Conservation (phyloP, 495 filamentous ascomycete species). For the Zalerion maritima region DNA sequence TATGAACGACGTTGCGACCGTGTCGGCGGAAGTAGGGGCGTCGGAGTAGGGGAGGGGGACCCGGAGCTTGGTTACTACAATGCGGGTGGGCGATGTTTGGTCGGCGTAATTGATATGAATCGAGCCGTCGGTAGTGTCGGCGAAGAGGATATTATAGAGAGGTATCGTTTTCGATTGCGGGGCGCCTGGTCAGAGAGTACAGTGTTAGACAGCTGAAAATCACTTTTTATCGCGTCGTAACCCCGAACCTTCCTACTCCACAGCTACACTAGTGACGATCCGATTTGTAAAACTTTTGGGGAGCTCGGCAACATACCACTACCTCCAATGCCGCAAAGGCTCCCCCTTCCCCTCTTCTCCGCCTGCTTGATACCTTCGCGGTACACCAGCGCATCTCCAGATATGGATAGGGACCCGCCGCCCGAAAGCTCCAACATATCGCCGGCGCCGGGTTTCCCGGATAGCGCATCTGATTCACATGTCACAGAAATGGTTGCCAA, state of each 20-base stretch:
- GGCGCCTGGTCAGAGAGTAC: conserved; percentile 8
- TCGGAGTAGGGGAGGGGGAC: conserved; percentile 45
- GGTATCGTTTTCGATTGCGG: conserved; percentile 37
- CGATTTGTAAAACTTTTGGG: conserved; percentile 6
- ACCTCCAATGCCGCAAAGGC: conserved; percentile 15
- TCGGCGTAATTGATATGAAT: conserved; percentile 65
- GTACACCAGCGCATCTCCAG: conserved; percentile 7
- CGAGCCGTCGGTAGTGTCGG: conserved; percentile 40
- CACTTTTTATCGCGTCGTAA: too few relatives aligned
- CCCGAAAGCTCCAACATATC: conserved; percentile 7
- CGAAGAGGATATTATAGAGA: conserved; percentile 78
- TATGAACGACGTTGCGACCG: conserved; percentile 46
- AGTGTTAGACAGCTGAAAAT: conserved; percentile 6
- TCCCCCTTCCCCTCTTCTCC: too few relatives aligned
- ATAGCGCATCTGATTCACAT: too few relatives aligned
- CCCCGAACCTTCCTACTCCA: too few relatives aligned
- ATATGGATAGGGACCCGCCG: conserved; percentile 9
- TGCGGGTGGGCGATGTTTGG: conserved; percentile 35
- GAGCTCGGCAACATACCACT: neutral
- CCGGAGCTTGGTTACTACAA: conserved; percentile 42
- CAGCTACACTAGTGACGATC: too few relatives aligned
- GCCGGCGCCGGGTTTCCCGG: conserved; percentile 1
- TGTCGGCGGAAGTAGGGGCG: conserved; percentile 14
- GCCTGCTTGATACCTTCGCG: too few relatives aligned
- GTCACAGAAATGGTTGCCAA: too few relatives aligned